A percentile compares a stretch with the other conserved stretches of the same genome.
Evolutionary conservation across 2,329 filamentous ascomycete genomes (phyloP).

Genomic region (Cordyceps cicadae): DNA sequence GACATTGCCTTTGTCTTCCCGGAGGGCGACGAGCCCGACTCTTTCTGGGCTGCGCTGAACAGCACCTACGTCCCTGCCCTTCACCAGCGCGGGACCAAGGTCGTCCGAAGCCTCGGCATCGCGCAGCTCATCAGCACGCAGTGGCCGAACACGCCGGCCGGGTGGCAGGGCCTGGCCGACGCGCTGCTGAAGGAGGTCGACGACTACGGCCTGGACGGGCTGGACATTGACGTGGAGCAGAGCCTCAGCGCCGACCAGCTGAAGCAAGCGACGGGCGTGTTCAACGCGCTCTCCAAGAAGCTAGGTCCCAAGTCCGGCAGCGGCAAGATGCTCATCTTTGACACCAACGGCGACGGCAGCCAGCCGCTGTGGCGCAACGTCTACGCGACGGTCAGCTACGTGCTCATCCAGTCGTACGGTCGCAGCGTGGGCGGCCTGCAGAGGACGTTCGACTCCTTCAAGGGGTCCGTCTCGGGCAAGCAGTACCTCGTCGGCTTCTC

Average conservation of each 20-base stretch:
- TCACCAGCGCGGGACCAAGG: constrained; percentile 4
- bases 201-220: constrained; percentile 6
- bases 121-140: not conserved
- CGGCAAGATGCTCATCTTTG: constrained; percentile 8
- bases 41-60: not conserved
- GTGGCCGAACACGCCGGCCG: not conserved
- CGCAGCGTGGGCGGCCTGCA: constrained; percentile 6
- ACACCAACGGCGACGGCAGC: constrained; percentile 9
- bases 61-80: constrained; percentile 1
- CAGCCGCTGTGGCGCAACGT: constrained; percentile 6
- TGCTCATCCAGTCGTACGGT: constrained; percentile 10
- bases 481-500: constrained; percentile 11
- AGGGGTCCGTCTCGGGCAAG: constrained; percentile 1
- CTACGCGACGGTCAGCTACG: constrained; percentile 6
- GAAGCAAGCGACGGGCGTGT: constrained; percentile 7
- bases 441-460: constrained; percentile 3
- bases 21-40: not conserved
- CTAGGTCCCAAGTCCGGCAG: constrained; percentile 11
- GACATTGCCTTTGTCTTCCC: constrained; percentile 12
- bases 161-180: not conserved
- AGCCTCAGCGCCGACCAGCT: not conserved
- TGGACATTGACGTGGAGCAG: constrained; percentile 10
- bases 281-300: constrained; percentile 7
- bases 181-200: not conserved
- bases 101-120: constrained; percentile 3